Evolutionary conservation across 164 flowering plant genomes (phyloP).

Genomic region (Macadamia integrifolia): DNA sequence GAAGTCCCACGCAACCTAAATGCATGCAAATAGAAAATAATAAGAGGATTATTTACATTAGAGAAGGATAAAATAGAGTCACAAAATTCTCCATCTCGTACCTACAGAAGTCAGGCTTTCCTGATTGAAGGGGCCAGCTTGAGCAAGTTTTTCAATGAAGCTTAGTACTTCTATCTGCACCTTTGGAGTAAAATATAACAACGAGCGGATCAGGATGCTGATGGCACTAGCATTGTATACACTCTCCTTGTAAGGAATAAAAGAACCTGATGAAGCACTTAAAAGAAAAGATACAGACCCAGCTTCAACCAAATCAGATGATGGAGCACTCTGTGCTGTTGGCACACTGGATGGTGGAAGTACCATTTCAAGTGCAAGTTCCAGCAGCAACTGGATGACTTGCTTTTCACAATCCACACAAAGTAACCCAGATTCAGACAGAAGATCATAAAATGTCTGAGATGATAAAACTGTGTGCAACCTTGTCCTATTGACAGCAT

Average conservation of each 20-base stretch:
- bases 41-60: slow-evolving; percentile 8
- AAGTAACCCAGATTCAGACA: slow-evolving; percentile 86
- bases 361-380: slow-evolving; percentile 90
- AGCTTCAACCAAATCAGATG: slow-evolving; percentile 35
- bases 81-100: slow-evolving; percentile 24
- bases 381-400: slow-evolving; percentile 84
- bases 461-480: slow-evolving; percentile 69
- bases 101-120: slow-evolving; percentile 96
- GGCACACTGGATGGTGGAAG: slow-evolving; percentile 63
- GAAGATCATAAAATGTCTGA: slow-evolving; percentile 83
- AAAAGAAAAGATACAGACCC: slow-evolving; percentile 47
- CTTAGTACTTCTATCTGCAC: slow-evolving; percentile 78
- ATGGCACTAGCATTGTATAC: slow-evolving; percentile 92
- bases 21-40: slow-evolving; percentile 12
- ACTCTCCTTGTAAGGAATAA: slow-evolving; percentile 56
- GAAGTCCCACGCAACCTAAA: slow-evolving; percentile 91
- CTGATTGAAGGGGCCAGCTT: slow-evolving; percentile 80
- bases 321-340: slow-evolving; percentile 35
- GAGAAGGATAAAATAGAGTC: not conserved
- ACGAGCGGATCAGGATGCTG: slow-evolving; percentile 67
- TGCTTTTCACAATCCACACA: slow-evolving; percentile 84
- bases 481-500: slow-evolving; percentile 65
- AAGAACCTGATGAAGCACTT: slow-evolving; percentile 48
- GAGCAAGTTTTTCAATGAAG: slow-evolving; percentile 79
- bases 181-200: slow-evolving; percentile 86